Conservation (phyloP, 495 filamentous ascomycete species). For the Podospora conica region DNA sequence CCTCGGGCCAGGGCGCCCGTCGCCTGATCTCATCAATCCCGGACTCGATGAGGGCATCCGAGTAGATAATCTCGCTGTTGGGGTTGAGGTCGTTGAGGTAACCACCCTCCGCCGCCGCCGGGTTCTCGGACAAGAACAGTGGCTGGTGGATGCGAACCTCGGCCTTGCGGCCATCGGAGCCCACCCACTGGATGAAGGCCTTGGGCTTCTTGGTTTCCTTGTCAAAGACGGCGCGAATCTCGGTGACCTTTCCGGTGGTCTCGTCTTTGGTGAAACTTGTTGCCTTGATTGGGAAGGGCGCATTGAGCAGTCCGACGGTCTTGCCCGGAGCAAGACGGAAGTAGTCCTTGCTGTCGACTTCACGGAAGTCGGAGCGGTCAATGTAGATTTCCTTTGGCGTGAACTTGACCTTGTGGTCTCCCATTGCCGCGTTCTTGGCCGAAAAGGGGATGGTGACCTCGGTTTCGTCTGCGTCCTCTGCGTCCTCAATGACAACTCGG, state of each 20-base stretch:
- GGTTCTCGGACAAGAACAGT: constrained; percentile 82
- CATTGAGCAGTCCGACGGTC: constrained; percentile 78
- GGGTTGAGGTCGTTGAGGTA: constrained; percentile 83
- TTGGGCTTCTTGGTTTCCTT: constrained; percentile 75
- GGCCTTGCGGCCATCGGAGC: constrained; percentile 56
- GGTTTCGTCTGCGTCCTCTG: constrained; percentile 55
- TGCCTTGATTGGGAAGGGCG: constrained; percentile 75
- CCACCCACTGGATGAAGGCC: constrained; percentile 88
- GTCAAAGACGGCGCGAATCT: constrained; percentile 61
- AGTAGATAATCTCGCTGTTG: constrained; percentile 70
- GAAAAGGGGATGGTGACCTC: constrained; percentile 63
- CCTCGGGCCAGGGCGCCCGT: constrained; percentile 77
- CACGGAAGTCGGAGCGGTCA: constrained; percentile 86
- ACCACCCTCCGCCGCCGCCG: constrained; percentile 62
- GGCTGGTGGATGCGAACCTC: constrained; percentile 75
- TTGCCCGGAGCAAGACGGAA: constrained; percentile 93
- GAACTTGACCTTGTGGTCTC: constrained; percentile 60
- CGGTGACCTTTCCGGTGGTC: constrained; percentile 58
- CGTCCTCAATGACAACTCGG: constrained; percentile 70
- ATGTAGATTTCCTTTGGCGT: constrained; percentile 79
- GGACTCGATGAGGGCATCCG: constrained; percentile 72
- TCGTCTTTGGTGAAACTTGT: constrained; percentile 69
- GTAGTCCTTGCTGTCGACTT: constrained; percentile 76
- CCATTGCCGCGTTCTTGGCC: constrained; percentile 62
- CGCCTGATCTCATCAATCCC: constrained; percentile 74